A percentile compares a stretch with the other conserved stretches of the same genome.
phyloP scores from a whole-genome alignment of 352 stramenopile genomes.

The Phytophthora fragariaefolia region DNA sequence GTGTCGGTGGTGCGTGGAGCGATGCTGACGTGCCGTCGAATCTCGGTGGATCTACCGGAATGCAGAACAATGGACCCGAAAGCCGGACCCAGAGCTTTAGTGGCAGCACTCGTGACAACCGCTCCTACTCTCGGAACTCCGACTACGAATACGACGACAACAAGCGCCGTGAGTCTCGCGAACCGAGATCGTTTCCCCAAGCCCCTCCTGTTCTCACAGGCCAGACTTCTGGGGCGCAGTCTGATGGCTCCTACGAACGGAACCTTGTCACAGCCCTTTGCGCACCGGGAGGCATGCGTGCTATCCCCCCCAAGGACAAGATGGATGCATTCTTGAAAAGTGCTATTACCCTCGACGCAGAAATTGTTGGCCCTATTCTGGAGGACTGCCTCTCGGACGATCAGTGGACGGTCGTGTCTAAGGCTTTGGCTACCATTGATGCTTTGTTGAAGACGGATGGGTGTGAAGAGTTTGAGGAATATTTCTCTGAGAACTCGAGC shows the following conservation, averaged over 20 bases:
- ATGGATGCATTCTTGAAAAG: slow-evolving; percentile 92
- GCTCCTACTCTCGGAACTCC: slow-evolving; percentile 47
- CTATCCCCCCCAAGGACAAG: slow-evolving; percentile 95
- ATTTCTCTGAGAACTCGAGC: slow-evolving; percentile 81
- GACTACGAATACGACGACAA: slow-evolving; percentile 71
- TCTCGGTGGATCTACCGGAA: slow-evolving; percentile 30
- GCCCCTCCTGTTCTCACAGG: slow-evolving; percentile 43
- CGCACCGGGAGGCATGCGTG: slow-evolving; percentile 94
- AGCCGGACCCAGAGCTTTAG: slow-evolving; percentile 57
- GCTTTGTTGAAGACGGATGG: slow-evolving; percentile 77
- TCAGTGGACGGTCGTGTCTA: slow-evolving; percentile 91
- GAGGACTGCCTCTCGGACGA: slow-evolving; percentile 94
- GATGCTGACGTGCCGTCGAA: slow-evolving; percentile 36
- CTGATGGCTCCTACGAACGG: slow-evolving; percentile 92
- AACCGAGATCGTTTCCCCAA: slow-evolving; percentile 31
- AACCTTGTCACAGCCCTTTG: slow-evolving; percentile 94
- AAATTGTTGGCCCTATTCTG: slow-evolving; percentile 94
- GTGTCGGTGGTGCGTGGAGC: slow-evolving; percentile 77
- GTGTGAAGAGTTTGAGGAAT: slow-evolving; percentile 86
- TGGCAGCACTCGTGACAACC: slow-evolving; percentile 42
- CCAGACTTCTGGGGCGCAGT: slow-evolving; percentile 78
- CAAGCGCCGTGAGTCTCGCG: slow-evolving; percentile 40
- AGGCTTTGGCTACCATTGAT: slow-evolving; percentile 95
- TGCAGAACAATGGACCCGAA: slow-evolving; percentile 41
- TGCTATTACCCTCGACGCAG: slow-evolving; percentile 91